Percentiles rank a stretch among this genome's conserved stretches.
phyloP scores from a whole-genome alignment of 495 filamentous ascomycete genomes.

The Haplographium delicatum region DNA sequence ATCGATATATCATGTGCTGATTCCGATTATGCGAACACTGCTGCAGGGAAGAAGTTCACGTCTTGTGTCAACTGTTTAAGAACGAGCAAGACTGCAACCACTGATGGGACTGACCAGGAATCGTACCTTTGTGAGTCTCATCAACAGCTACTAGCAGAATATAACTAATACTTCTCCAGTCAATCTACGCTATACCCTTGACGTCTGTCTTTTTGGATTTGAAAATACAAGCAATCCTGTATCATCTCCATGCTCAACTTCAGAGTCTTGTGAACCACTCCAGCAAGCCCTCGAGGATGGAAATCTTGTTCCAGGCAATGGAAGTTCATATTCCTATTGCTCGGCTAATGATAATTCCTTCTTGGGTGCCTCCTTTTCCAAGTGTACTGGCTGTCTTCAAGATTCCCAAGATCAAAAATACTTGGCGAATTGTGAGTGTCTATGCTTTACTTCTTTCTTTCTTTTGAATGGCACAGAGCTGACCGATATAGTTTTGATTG shows the following conservation, averaged over 20 bases:
- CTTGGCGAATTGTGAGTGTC: slow-evolving; percentile 14
- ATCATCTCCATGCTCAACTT: slow-evolving; percentile 10
- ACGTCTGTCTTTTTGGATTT: slow-evolving; percentile 34
- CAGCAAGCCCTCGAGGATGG: slow-evolving; percentile 10
- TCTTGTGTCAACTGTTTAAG: slow-evolving; percentile 46
- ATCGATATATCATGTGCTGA: slow-evolving; percentile 44
- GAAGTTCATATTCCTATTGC: slow-evolving; percentile 15
- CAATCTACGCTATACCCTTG: slow-evolving; percentile 35
- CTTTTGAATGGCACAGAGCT: too few relatives aligned
- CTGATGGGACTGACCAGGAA: slow-evolving; percentile 40
- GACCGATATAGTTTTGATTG: slow-evolving; percentile 37
- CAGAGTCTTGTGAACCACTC: slow-evolving; percentile 10
- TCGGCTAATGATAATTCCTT: slow-evolving; percentile 7
- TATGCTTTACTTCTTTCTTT: not conserved
- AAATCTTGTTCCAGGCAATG: slow-evolving; percentile 1
- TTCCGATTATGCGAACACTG: slow-evolving; percentile 27
- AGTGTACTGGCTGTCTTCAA: slow-evolving; percentile 12
- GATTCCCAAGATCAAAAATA: not conserved
- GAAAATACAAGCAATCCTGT: slow-evolving; percentile 6
- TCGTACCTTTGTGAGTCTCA: slow-evolving; percentile 47
- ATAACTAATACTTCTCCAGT: slow-evolving; percentile 14
- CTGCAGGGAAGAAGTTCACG: slow-evolving; percentile 39
- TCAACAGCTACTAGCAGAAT: not conserved
- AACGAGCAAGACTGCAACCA: slow-evolving; percentile 39
- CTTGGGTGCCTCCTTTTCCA: not conserved